Conservation (phyloP, 2,329 filamentous ascomycete genomes). For the Claviceps maximensis region DNA sequence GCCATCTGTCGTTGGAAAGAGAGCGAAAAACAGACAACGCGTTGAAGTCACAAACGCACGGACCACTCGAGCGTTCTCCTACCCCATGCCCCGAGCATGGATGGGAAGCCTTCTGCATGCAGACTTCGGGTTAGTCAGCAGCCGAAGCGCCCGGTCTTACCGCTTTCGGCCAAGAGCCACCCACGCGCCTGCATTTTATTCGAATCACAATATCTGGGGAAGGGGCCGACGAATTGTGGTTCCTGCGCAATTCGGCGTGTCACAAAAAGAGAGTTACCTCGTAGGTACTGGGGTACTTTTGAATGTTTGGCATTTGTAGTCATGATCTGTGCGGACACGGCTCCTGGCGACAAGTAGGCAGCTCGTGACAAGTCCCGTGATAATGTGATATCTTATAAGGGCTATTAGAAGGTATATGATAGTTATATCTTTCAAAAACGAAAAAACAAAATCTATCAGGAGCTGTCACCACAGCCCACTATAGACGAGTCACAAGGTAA, state of each 20-base stretch:
- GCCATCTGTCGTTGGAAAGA: slow-evolving; percentile 11
- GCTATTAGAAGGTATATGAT: no score
- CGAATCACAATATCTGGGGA: slow-evolving; percentile 1
- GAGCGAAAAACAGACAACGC: slow-evolving; percentile 28
- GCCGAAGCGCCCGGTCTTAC: not conserved
- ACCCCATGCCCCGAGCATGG: not conserved
- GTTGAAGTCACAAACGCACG: slow-evolving; percentile 21
- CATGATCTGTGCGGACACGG: no score
- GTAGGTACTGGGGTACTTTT: no score
- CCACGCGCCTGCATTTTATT: not conserved
- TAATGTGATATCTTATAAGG: no score
- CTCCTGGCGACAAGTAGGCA: no score
- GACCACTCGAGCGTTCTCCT: slow-evolving; percentile 6
- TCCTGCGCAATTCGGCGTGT: not conserved
- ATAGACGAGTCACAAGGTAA: no score
- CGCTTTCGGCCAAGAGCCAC: not conserved
- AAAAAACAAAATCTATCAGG: no score
- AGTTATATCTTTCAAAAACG: no score
- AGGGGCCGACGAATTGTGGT: slow-evolving; percentile 2
- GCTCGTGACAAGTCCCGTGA: no score
- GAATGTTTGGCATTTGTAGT: no score
- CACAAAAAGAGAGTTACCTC: no score
- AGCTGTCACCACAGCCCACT: no score
- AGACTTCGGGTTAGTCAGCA: slow-evolving; percentile 7
- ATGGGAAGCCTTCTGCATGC: not conserved